These are phyloP conservation scores for Colletotrichum ledebouriae DNA, from an alignment of 2,329 filamentous ascomycete species.

Conservation along the genomic window DNA sequence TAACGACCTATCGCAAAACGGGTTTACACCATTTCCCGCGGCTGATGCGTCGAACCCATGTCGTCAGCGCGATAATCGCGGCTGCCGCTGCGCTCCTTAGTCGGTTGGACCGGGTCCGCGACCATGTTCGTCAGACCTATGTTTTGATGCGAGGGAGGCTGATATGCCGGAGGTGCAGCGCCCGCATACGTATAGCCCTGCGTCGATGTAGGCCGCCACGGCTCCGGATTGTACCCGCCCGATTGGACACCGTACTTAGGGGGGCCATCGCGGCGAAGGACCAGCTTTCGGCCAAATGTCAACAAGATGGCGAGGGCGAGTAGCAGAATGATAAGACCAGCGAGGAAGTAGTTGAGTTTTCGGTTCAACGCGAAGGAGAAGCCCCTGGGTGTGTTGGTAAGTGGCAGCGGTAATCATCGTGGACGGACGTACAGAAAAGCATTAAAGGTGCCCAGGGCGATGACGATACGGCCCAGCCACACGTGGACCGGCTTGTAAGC, in stretches of 20 bases:
- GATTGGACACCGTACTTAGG: slow-evolving; percentile 28
- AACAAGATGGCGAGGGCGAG: slow-evolving; percentile 54
- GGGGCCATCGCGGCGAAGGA: slow-evolving; percentile 38
- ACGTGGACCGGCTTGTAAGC: slow-evolving; percentile 67
- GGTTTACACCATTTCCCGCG: slow-evolving; percentile 39
- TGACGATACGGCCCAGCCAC: slow-evolving; percentile 68
- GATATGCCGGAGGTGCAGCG: slow-evolving; percentile 32
- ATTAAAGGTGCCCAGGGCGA: slow-evolving; percentile 68
- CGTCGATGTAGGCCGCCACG: slow-evolving; percentile 37
- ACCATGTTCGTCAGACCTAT: slow-evolving; percentile 41
- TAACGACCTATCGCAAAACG: neutral
- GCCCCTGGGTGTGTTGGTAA: slow-evolving; percentile 56
- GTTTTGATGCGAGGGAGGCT: slow-evolving; percentile 35
- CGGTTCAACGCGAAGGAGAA: slow-evolving; percentile 68
- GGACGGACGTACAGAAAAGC: slow-evolving; percentile 64
- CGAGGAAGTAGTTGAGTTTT: slow-evolving; percentile 62
- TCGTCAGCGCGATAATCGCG: slow-evolving; percentile 39
- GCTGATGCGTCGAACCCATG: slow-evolving; percentile 38
- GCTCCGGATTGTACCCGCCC: slow-evolving; percentile 41
- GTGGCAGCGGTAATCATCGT: neutral
- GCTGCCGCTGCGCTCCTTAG: slow-evolving; percentile 37
- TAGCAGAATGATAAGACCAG: slow-evolving; percentile 59
- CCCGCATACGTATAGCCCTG: slow-evolving; percentile 29
- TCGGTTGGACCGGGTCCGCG: slow-evolving; percentile 30
- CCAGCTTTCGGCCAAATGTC: slow-evolving; percentile 49